Conservation (phyloP, 768 basidiomycete genomes). For the Collybia sordida region DNA sequence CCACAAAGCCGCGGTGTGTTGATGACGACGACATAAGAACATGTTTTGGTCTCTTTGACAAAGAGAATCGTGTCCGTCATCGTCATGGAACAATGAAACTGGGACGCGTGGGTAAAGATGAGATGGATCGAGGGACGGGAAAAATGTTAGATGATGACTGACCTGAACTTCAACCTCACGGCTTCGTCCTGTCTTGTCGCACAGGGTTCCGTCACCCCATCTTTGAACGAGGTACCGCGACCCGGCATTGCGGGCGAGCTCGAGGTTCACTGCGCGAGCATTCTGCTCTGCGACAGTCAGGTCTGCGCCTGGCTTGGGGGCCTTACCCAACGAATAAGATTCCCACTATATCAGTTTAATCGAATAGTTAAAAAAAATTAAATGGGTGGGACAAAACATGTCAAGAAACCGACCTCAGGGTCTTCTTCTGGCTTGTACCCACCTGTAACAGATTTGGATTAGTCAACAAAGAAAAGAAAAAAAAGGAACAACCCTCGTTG, state of each 20-base stretch:
- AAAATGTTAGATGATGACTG: constrained; percentile 22
- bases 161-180: constrained; percentile 97
- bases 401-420: constrained; percentile 57
- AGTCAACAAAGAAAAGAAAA: constrained; percentile 12
- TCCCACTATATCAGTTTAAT: constrained; percentile 52
- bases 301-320: constrained; percentile 66
- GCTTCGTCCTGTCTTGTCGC: constrained; percentile 86
- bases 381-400: constrained; percentile 13
- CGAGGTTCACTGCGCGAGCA: constrained; percentile 66
- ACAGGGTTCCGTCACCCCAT: constrained; percentile 88
- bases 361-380: constrained; percentile 18
- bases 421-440: constrained; percentile 84
- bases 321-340: constrained; percentile 75
- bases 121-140: constrained; percentile 12
- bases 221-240: constrained; percentile 91
- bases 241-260: constrained; percentile 74
- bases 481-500: constrained; percentile 7
- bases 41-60: constrained; percentile 92
- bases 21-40: constrained; percentile 91
- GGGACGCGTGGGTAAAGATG: constrained; percentile 14
- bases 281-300: constrained; percentile 65
- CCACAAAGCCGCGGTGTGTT: constrained; percentile 94
- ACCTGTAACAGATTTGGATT: constrained; percentile 38
- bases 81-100: constrained; percentile 97
- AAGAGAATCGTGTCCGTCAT: constrained; percentile 89